Evolutionary conservation across 2,329 filamentous ascomycete genomes (phyloP), one percentile per base, ranked within the genome.

Genomic region (Neospermospora avenae): DNA sequence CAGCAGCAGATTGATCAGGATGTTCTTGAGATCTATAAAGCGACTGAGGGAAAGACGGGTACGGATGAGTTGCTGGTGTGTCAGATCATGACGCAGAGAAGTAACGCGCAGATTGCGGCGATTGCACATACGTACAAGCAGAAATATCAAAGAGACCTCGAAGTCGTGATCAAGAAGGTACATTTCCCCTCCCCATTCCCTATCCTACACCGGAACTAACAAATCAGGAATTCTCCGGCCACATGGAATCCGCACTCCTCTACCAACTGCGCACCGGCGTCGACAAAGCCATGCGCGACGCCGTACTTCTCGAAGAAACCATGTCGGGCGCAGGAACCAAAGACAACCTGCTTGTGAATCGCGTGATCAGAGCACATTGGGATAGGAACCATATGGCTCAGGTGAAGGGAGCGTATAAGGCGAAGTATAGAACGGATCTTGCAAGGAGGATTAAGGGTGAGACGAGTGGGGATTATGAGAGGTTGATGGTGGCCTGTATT

Each of bases 241-340:
- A 98, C 72, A 97, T 98, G 92, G 81, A 93, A 73, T 84, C 90
- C 16, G 91, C 91, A 0, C 81, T 98, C 0, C 76, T 95, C 25
- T 86, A 86, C 72, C 91, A 96, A 74, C 78, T 97, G n/a, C 82
- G 83, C 11, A 81, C 87, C 13, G 93, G 90, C 2, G 78, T 84
- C 5, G 91, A 97, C 75, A 90, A 88, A 66, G 91, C 90, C 60
- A 88, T 90, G 80, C 87, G 91, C 65, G 93, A 96, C 68, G 95
- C 93, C 0, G 77, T 82, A 22, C 78, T 91, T 4, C 80, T 98
- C n/a, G 92, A 97, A 72, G 89, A 90, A 14, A 81, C 89, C 16
- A 98, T 98, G 93, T 82, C 84, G 1, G 95, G 93, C 0, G 69
- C 88, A 65, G 93, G 93, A 2, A 98, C 95, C 11, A 93, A 95